phyloP scores from a whole-genome alignment of 1,139 yeast genomes.

The Diutina rugosa region DNA sequence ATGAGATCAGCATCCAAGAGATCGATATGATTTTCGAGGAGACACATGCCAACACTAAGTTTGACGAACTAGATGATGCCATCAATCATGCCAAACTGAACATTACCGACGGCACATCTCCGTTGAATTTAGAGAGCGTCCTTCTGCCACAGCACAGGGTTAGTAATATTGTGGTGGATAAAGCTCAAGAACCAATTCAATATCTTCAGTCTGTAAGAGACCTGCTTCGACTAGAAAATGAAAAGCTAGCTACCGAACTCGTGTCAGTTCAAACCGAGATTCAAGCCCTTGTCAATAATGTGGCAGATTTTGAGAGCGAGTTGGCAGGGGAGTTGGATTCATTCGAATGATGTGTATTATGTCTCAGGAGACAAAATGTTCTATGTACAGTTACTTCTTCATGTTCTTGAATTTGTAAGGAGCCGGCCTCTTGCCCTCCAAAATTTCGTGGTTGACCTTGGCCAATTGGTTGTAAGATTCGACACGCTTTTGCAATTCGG shows the following conservation, averaged over 20 bases:
- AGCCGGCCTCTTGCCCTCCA: conserved; percentile 2
- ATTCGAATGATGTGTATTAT: neutral
- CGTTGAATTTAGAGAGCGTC: neutral
- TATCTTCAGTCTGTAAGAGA: neutral
- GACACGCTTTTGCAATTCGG: conserved; percentile 30
- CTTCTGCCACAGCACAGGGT: neutral
- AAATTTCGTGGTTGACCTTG: conserved; percentile 17
- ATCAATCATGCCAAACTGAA: conserved; percentile 38
- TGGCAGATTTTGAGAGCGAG: neutral
- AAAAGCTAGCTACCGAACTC: neutral
- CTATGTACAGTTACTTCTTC: neutral
- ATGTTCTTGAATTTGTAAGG: conserved; percentile 1
- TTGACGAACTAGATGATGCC: conserved; percentile 55
- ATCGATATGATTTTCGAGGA: conserved; percentile 57
- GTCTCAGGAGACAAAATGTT: neutral
- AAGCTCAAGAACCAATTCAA: neutral
- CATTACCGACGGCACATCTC: neutral
- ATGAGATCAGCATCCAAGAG: conserved; percentile 41
- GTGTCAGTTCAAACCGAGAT: neutral
- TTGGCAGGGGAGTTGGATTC: neutral
- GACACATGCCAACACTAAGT: conserved; percentile 40
- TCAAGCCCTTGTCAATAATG: neutral
- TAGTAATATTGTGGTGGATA: neutral
- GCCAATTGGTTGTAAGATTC: conserved; percentile 28
- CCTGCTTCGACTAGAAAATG: neutral